Percentiles rank a stretch among this genome's conserved stretches.
phyloP scores from a whole-genome alignment of 164 flowering plant species.

The Cinnamomum micranthum region DNA sequence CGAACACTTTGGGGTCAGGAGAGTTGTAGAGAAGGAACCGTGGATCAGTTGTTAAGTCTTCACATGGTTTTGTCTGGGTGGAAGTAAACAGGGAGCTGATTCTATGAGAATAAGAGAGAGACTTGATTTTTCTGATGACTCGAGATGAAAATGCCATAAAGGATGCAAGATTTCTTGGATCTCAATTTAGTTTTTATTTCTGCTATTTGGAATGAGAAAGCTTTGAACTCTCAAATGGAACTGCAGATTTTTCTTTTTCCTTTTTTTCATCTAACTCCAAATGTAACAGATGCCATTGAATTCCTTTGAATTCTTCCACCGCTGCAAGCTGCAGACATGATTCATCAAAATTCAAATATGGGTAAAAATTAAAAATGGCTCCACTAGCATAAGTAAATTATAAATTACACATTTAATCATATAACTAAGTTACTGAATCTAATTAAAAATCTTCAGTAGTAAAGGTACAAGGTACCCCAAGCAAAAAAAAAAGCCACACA shows the following conservation, averaged over 20 bases:
- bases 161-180: neutral
- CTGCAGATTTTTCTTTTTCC: neutral
- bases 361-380: too few species aligned
- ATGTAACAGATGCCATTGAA: neutral
- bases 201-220: neutral
- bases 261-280: neutral
- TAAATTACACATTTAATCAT: too few species aligned
- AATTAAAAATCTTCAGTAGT: too few species aligned
- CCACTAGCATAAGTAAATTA: too few species aligned
- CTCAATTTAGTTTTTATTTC: neutral
- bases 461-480: too few species aligned
- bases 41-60: conserved; percentile 3
- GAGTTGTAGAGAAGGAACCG: conserved; percentile 11
- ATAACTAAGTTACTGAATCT: too few species aligned
- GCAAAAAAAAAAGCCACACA: too few species aligned
- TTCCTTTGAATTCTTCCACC: neutral
- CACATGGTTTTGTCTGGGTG: conserved; percentile 3
- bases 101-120: neutral
- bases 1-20: neutral
- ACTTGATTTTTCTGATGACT: conserved; percentile 3
- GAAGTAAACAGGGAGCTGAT: conserved; percentile 1
- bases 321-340: neutral
- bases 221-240: neutral
- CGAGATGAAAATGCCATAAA: conserved; percentile 10
- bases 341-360: too few species aligned